Conservation (phyloP, 805 yeast species). For the Teunomyces cretensis region DNA sequence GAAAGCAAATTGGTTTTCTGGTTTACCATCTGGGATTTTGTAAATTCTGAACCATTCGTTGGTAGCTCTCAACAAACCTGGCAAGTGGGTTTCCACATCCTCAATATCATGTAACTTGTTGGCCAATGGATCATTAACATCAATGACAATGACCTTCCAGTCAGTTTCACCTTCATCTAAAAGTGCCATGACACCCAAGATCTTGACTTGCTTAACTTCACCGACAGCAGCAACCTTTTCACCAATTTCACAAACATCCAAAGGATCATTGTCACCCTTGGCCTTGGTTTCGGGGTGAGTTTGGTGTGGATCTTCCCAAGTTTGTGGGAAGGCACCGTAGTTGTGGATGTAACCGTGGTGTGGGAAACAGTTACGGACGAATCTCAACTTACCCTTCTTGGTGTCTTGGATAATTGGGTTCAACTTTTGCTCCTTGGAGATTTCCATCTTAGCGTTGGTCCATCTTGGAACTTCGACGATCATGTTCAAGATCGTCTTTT, state of each 20-base stretch:
- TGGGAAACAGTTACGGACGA: conserved; percentile 96
- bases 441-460: conserved; percentile 97
- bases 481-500: conserved; percentile 75
- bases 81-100: conserved; percentile 68
- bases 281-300: conserved; percentile 60
- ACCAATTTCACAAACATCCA: conserved; percentile 51
- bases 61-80: conserved; percentile 68
- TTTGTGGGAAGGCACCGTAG: conserved; percentile 98
- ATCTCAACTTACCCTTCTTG: conserved; percentile 94
- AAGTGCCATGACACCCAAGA: conserved; percentile 74
- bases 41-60: conserved; percentile 81
- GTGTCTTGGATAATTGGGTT: conserved; percentile 97
- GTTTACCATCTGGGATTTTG: conserved; percentile 81
- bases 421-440: conserved; percentile 75
- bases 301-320: conserved; percentile 77
- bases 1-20: conserved; percentile 72
- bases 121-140: conserved; percentile 65
- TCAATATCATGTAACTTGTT: conserved; percentile 55
- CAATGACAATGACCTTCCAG: conserved; percentile 84
- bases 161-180: conserved; percentile 95
- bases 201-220: conserved; percentile 60
- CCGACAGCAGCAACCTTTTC: conserved; percentile 49
- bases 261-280: conserved; percentile 48
- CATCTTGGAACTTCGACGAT: conserved; percentile 98
- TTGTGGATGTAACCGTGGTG: conserved; percentile 98